Base-by-base conservation (phyloP, 257 asterid genomes). In the Vinca minor region DNA sequence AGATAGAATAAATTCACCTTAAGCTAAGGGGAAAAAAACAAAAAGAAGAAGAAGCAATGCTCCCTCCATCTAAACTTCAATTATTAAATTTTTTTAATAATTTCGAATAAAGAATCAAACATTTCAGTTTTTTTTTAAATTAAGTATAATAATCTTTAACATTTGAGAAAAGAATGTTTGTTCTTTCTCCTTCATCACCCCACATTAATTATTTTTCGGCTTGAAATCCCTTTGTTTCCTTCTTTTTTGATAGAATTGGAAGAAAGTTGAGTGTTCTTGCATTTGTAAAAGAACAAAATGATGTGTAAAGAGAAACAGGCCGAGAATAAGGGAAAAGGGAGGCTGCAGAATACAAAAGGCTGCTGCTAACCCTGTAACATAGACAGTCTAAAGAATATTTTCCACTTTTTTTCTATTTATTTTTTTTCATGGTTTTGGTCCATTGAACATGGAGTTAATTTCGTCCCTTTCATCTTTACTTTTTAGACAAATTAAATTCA, bases 241-340 rank as follows among this genome's bases (percentile, higher is more conserved):
- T 13, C 17, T n/a, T n/a, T n/a, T n/a, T n/a, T n/a, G n/a, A n/a
- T n/a, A n/a, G n/a, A n/a, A n/a, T n/a, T n/a, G n/a, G 53, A 46
- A 46, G 25, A 46, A 46, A 18, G 53, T 46, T 18, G 1, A 46
- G 18, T 53, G 35, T 54, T 29, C 38, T 4, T 54, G 3, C 7
- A 21, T 38, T 26, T 54, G 59, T 26, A 13, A 21, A 14, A 26
- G 59, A 54, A 54, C 38, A 54, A 54, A 29, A 28, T 54, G 59
- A 28, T 54, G 59, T 28, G 59, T 54, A 54, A 54, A 28, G 38
- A 54, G 59, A 13, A 54, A 54, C 59, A 54, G 59, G 38, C 59
- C 59, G 26, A 54, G 38, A 54, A 54, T 54, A 28, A 28, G 36
- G 59, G 38, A 54, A 54, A 44, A 54, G 29, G 59, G 13, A 54